A percentile compares a stretch with the other conserved stretches of the same genome.
Conservation (phyloP, 2,329 filamentous ascomycete species). For the Monilinia fructigena region DNA sequence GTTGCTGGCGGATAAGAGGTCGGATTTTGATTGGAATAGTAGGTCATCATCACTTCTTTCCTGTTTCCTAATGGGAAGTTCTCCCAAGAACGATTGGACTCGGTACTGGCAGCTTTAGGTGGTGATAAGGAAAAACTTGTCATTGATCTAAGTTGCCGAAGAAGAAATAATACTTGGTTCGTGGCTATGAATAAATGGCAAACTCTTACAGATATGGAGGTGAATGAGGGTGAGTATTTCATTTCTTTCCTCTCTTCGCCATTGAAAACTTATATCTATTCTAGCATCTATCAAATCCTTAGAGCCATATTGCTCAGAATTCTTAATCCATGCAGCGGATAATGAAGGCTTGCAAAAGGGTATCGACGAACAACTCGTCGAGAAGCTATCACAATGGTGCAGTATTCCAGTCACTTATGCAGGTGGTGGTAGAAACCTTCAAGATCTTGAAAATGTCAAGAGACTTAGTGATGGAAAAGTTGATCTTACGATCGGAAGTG, state of each 20-base stretch:
- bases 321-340: conserved; percentile 94
- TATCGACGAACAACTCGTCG: conserved; percentile 82
- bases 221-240: conserved; percentile 68
- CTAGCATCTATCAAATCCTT: conserved; percentile 76
- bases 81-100: conserved; percentile 71
- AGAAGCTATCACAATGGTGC: conserved; percentile 78
- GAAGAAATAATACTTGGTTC: conserved; percentile 73
- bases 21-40: conserved; percentile 38
- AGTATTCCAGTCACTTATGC: conserved; percentile 93
- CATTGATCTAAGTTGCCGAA: conserved; percentile 89
- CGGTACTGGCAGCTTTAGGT: conserved; percentile 69
- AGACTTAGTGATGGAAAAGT: conserved; percentile 75
- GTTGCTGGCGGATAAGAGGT: conserved; percentile 4
- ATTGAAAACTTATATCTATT: conserved; percentile 24
- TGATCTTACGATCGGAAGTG: conserved; percentile 94
- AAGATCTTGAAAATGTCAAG: conserved; percentile 81
- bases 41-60: conserved; percentile 97
- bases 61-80: conserved; percentile 85
- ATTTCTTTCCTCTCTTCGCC: conserved; percentile 5
- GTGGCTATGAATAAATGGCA: conserved; percentile 99
- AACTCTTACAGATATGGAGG: conserved; percentile 93
- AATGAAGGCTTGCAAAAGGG: conserved; percentile 92
- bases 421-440: conserved; percentile 80
- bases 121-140: conserved; percentile 80
- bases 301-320: conserved; percentile 92